A percentile compares a stretch with the other conserved stretches of the same genome.
phyloP scores from a whole-genome alignment of 352 stramenopile genomes.

The Blastocystis sp. region DNA sequence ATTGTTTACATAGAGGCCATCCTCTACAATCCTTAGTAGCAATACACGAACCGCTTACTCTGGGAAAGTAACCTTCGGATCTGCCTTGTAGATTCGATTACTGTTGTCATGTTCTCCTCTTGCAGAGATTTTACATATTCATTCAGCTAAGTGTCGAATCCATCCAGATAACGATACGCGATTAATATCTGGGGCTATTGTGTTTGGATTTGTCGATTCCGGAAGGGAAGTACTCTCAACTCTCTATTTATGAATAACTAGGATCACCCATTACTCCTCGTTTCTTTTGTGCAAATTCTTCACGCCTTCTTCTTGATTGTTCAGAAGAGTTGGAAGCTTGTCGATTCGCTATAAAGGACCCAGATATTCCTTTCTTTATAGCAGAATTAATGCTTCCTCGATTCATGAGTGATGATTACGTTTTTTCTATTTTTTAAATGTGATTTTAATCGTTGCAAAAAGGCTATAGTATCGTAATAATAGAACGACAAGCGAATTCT shows the following conservation, averaged over 20 bases:
- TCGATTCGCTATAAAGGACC: background rate
- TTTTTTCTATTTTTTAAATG: background rate
- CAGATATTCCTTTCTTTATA: slow-evolving; percentile 32
- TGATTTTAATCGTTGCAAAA: background rate
- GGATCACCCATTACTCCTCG: background rate
- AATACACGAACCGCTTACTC: background rate
- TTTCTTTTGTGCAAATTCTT: slow-evolving; percentile 28
- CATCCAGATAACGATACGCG: background rate
- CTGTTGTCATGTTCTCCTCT: background rate
- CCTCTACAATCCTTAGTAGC: background rate
- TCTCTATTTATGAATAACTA: background rate
- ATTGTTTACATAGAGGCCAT: slow-evolving; percentile 66
- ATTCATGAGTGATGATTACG: background rate
- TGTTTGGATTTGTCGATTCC: background rate
- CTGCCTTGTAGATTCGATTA: background rate
- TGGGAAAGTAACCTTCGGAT: slow-evolving; percentile 22
- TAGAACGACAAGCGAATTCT: too few relatives aligned
- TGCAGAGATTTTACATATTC: background rate
- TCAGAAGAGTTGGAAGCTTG: background rate
- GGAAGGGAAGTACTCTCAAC: background rate
- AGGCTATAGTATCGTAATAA: background rate
- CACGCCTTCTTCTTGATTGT: background rate
- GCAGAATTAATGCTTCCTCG: slow-evolving; percentile 17
- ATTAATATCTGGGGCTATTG: background rate
- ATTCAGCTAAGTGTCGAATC: background rate